These are phyloP conservation scores for Musa acuminata DNA, from an alignment of 176 grass and related monocot genomes.

Conservation along the genomic window DNA sequence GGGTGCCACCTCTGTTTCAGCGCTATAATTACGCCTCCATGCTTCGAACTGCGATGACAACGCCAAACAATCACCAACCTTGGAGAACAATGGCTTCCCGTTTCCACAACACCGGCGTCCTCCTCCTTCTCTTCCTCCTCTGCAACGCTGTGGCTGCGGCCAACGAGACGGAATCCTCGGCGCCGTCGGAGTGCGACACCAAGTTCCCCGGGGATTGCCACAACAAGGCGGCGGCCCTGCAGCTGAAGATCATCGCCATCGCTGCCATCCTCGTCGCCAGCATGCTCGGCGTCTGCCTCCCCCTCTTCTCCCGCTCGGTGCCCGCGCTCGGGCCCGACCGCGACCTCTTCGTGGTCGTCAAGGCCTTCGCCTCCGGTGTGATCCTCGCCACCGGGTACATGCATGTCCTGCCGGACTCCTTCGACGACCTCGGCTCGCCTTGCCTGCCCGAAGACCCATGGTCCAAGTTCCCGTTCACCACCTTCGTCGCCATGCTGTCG, in stretches of 20 bases:
- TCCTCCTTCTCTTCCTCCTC: background rate
- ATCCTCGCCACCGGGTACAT: constrained; percentile 73
- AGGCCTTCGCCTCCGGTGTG: constrained; percentile 66
- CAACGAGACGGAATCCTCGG: background rate
- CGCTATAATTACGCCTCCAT: no score
- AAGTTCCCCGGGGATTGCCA: constrained; percentile 14
- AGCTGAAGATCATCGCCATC: constrained; percentile 59
- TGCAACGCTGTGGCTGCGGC: background rate
- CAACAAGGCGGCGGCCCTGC: constrained; percentile 43
- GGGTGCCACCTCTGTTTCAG: no score
- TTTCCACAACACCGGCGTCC: background rate
- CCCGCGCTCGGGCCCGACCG: constrained; percentile 49
- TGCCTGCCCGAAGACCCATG: constrained; percentile 44
- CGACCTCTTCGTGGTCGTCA: constrained; percentile 57
- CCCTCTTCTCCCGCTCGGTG: constrained; percentile 40
- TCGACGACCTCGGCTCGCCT: constrained; percentile 40
- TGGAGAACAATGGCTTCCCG: background rate
- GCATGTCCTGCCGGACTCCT: constrained; percentile 73
- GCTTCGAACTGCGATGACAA: no score
- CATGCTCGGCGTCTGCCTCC: constrained; percentile 56
- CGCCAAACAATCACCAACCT: no score
- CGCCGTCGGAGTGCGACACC: background rate
- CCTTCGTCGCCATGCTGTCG: constrained; percentile 67
- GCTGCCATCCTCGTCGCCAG: constrained; percentile 42
- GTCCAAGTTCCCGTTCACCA: constrained; percentile 44